A percentile compares a stretch with the other conserved stretches of the same genome.
phyloP scores from a whole-genome alignment of 1,139 yeast genomes.

The Maudiozyma humilis region DNA sequence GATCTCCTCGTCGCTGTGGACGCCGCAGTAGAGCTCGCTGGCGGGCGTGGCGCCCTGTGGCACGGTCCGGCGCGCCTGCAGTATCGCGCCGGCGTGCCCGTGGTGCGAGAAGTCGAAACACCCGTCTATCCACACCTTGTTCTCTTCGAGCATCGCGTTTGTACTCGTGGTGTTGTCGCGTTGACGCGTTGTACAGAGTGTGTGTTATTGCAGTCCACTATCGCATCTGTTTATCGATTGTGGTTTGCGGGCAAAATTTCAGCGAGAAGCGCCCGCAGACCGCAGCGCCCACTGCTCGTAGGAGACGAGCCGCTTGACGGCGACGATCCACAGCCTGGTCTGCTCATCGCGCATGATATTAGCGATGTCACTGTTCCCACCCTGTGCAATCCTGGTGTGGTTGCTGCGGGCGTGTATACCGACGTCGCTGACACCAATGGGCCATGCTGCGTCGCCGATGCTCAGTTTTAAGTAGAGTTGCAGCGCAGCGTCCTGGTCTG shows the following conservation, averaged over 20 bases:
- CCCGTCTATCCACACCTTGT: constrained; percentile 84
- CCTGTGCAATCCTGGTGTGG: constrained; percentile 35
- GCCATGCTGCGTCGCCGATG: constrained; percentile 89
- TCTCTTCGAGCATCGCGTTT: constrained; percentile 2
- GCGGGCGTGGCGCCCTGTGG: constrained; percentile 5
- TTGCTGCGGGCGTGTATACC: constrained; percentile 74
- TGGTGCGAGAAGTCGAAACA: constrained; percentile 97
- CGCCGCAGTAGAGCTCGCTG: constrained; percentile 68
- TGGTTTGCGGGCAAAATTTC: not conserved
- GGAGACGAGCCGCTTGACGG: constrained; percentile 61
- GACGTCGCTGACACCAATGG: constrained; percentile 73
- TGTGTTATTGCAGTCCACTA: not conserved
- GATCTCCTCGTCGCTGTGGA: constrained; percentile 87
- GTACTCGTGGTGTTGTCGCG: not conserved
- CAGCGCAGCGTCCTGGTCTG: constrained; percentile 48
- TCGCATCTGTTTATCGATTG: not conserved
- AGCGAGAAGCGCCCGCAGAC: not conserved
- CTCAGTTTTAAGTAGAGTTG: constrained; percentile 69
- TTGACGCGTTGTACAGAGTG: no score
- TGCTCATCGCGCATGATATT: constrained; percentile 73
- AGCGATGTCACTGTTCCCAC: constrained; percentile 31
- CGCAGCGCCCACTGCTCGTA: constrained; percentile 35
- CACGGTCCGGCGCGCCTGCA: constrained; percentile 57
- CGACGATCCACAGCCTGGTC: constrained; percentile 71
- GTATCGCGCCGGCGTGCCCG: constrained; percentile 94